phyloP scores from a whole-genome alignment of 116 monocot genomes.

The Phalaenopsis hybrid region DNA sequence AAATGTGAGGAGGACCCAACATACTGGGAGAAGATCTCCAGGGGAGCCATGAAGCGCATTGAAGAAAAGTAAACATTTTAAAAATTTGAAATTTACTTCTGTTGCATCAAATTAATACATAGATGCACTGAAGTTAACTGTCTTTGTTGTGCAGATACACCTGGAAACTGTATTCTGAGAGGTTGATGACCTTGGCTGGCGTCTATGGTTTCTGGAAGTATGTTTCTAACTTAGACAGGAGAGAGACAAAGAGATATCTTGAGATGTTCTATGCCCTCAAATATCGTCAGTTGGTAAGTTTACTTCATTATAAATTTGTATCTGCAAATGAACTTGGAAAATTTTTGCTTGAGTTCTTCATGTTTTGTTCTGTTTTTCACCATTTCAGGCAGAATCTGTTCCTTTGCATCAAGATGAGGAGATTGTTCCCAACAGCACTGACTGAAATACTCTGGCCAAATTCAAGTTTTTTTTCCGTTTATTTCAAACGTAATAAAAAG shows the following conservation, averaged over 20 bases:
- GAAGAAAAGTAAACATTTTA: constrained; percentile 52
- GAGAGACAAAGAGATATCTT: constrained; percentile 72
- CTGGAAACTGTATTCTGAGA: constrained; percentile 94
- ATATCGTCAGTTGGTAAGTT: constrained; percentile 52
- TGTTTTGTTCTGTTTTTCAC: neutral
- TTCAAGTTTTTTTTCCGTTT: too few relatives aligned
- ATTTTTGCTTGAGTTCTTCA: neutral
- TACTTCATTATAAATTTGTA: too few relatives aligned
- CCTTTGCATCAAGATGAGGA: constrained; percentile 39
- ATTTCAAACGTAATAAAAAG: too few relatives aligned
- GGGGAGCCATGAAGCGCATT: constrained; percentile 58
- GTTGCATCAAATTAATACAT: neutral
- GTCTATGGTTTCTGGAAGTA: constrained; percentile 93
- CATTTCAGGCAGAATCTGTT: constrained; percentile 42
- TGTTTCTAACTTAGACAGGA: constrained; percentile 67
- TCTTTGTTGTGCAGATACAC: constrained; percentile 51
- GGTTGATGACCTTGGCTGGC: constrained; percentile 75
- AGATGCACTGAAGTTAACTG: neutral
- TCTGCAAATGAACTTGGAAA: neutral
- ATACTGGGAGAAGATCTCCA: constrained; percentile 67
- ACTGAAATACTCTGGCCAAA: too few relatives aligned
- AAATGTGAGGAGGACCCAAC: constrained; percentile 42
- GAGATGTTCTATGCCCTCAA: constrained; percentile 95
- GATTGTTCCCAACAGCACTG: neutral
- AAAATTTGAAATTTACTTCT: neutral